Evolutionary conservation across 345 rosid genomes (phyloP).

Genomic region (Gossypium herbaceum): DNA sequence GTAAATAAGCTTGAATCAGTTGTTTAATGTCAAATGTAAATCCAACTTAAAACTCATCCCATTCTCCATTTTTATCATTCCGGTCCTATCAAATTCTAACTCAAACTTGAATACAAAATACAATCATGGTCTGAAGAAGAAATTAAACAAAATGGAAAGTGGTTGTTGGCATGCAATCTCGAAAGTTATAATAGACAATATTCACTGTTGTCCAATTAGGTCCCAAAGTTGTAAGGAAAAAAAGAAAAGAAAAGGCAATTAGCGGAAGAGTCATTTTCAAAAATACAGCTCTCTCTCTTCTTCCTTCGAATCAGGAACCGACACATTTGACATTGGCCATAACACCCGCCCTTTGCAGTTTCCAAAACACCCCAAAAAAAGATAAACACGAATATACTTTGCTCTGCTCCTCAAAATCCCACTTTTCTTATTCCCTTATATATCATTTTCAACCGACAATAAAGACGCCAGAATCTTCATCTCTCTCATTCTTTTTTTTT

Average conservation of each 20-base stretch:
- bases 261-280: slow-evolving; percentile 24
- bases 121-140: too few relatives aligned
- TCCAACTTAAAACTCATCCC: neutral
- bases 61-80: neutral
- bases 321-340: neutral
- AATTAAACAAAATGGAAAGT: too few relatives aligned
- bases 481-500: neutral
- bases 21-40: neutral
- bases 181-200: neutral
- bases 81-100: neutral
- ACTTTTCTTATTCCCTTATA: neutral
- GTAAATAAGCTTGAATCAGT: neutral
- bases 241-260: neutral
- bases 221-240: neutral
- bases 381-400: slow-evolving; percentile 15
- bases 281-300: neutral
- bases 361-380: neutral
- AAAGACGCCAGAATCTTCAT: neutral
- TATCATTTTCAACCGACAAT: neutral
- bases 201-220: neutral
- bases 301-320: slow-evolving; percentile 12
- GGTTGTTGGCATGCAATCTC: too few relatives aligned
- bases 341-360: neutral
- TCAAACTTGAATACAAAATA: neutral
- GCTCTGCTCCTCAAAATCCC: slow-evolving; percentile 18